These are phyloP conservation scores for Tuber umbilicatum DNA, from an alignment of 495 filamentous ascomycete species.

Conservation along the genomic window DNA sequence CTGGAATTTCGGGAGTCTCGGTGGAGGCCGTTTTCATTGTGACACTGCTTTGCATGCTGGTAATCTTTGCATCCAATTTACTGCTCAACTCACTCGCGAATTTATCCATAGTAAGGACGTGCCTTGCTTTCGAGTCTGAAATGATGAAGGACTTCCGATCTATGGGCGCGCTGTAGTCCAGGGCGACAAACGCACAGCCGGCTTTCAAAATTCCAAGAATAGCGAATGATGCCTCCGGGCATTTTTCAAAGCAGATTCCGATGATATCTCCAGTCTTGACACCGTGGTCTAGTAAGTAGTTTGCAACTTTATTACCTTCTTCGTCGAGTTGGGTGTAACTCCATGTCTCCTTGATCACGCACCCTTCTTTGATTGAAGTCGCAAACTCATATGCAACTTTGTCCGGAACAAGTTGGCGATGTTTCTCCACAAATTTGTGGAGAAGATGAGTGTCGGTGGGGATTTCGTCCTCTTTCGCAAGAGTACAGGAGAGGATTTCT, in stretches of 20 bases:
- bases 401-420: conserved; percentile 44
- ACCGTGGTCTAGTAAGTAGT: conserved; percentile 47
- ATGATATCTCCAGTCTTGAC: conserved; percentile 53
- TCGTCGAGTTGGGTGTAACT: conserved; percentile 56
- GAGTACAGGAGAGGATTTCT: conserved; percentile 51
- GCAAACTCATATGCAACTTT: conserved; percentile 58
- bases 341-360: conserved; percentile 47
- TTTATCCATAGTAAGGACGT: conserved; percentile 49
- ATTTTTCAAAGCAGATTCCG: conserved; percentile 73
- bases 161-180: conserved; percentile 58
- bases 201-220: conserved; percentile 75
- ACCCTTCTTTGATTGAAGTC: conserved; percentile 40
- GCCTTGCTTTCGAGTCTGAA: conserved; percentile 53
- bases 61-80: conserved; percentile 40
- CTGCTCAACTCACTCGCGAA: conserved; percentile 40
- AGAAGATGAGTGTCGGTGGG: conserved; percentile 47
- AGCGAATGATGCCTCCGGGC: conserved; percentile 66
- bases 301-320: conserved; percentile 56
- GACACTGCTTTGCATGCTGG: conserved; percentile 44
- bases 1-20: conserved; percentile 32
- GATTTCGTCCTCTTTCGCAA: conserved; percentile 48
- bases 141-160: conserved; percentile 61
- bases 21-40: conserved; percentile 37
- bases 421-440: conserved; percentile 58
- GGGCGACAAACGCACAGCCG: conserved; percentile 73